Evolutionary conservation across 2,329 filamentous ascomycete species (phyloP).

Genomic region (Ambrosiella xylebori): DNA sequence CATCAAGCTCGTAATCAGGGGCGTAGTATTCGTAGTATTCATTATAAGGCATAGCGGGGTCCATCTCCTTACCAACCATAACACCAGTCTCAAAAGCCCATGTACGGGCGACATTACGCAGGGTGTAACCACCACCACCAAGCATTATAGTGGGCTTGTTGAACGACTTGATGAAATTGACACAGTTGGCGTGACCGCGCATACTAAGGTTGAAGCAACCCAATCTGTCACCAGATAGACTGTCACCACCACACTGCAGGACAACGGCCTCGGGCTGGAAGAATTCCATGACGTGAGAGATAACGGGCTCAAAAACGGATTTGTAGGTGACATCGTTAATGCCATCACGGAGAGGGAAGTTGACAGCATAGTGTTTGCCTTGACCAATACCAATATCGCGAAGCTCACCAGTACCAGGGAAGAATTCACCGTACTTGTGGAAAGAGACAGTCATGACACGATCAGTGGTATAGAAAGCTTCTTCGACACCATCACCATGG

Average conservation of each 20-base stretch:
- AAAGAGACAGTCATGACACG: constrained; percentile 87
- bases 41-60: constrained; percentile 75
- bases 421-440: constrained; percentile 95
- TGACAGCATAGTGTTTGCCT: constrained; percentile 79
- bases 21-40: constrained; percentile 95
- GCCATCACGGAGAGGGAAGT: constrained; percentile 80
- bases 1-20: constrained; percentile 78
- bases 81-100: constrained; percentile 95
- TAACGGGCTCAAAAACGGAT: constrained; percentile 79
- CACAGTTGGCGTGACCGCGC: constrained; percentile 85
- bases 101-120: constrained; percentile 87
- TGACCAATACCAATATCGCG: constrained; percentile 73
- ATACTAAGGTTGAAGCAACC: constrained; percentile 98
- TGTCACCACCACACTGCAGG: constrained; percentile 89
- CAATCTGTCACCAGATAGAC: constrained; percentile 78
- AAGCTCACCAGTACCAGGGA: constrained; percentile 78
- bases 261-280: constrained; percentile 87
- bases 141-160: constrained; percentile 76
- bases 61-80: constrained; percentile 68
- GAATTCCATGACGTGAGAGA: constrained; percentile 68
- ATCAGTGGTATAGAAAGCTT: constrained; percentile 84
- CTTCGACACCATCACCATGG: constrained; percentile 82
- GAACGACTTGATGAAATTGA: constrained; percentile 78
- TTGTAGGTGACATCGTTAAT: constrained; percentile 84
- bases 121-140: constrained; percentile 91